Evolutionary conservation across 1,284 basidiomycete species (phyloP), one percentile per base, ranked within the genome.

Genomic region (Ustilago trichophora): DNA sequence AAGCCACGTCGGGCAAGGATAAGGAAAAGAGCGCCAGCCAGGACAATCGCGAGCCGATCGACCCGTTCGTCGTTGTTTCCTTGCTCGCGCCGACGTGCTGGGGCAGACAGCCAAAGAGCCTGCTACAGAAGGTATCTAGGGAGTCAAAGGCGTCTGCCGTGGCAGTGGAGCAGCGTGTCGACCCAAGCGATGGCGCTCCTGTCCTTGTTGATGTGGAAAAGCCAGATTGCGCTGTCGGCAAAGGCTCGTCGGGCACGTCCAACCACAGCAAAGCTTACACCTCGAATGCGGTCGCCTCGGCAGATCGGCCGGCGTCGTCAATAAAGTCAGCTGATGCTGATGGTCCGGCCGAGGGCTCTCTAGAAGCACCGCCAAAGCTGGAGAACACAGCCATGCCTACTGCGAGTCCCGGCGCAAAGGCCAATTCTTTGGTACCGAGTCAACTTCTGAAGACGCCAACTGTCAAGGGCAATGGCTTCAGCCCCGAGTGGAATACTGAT

Each of bases 391-490:
- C n/a, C n/a, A n/a, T n/a, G n/a, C n/a, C n/a, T n/a, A n/a, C n/a
- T n/a, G n/a, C n/a, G n/a, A n/a, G n/a, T n/a, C n/a, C n/a, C n/a
- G n/a, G n/a, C n/a, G n/a, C n/a, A n/a, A n/a, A 40, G 27, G 16
- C 10, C 15, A 35, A 15, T 3, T 13, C 13, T 7, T 18, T 64
- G 9, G 40, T 35, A 13, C 54, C 60, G 6, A 53, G 35, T 6
- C 41, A 51, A 15, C 45, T 56, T 8, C 42, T 69, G 2, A 38
- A 60, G 16, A 78, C 77, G 6, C 54, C 50, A 3, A 70, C 67
- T 0, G 60, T 80, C 11, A 65, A 58, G 15, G 55, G 63, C 4
- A 77, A 78, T 33, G 79, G 78, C 25, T 78, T 81, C 46, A 77
- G 70, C 41, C 79, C 79, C 7, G 40, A 68, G 15, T 81, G 78